Evolutionary conservation across 148 eudicot species (phyloP).

Genomic region (Amaranthus hypochondriacus): DNA sequence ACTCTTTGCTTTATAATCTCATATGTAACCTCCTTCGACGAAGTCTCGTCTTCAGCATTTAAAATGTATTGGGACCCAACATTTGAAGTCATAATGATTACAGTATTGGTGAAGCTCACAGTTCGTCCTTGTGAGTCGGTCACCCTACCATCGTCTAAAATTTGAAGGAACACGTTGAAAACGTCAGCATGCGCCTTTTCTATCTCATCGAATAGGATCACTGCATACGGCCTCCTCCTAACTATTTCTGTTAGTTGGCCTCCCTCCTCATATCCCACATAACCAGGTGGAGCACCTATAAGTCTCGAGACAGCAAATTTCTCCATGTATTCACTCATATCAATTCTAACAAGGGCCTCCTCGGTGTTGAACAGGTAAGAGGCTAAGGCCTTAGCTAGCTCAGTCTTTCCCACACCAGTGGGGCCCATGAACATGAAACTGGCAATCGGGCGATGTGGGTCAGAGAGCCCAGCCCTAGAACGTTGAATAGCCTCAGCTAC

Average conservation of each 20-base stretch:
- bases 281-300: constrained; percentile 89
- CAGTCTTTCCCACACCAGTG: constrained; percentile 94
- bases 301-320: constrained; percentile 80
- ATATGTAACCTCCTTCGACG: constrained; percentile 53
- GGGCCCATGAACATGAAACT: constrained; percentile 99
- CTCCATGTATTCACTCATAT: constrained; percentile 97
- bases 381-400: constrained; percentile 84
- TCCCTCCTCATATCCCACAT: constrained; percentile 91
- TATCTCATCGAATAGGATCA: constrained; percentile 82
- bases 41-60: constrained; percentile 54
- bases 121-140: constrained; percentile 95
- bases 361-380: constrained; percentile 84
- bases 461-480: constrained; percentile 92
- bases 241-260: constrained; percentile 82
- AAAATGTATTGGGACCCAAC: constrained; percentile 95
- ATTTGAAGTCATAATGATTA: constrained; percentile 94
- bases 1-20: constrained; percentile 80
- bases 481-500: constrained; percentile 97
- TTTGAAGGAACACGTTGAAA: constrained; percentile 83
- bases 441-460: constrained; percentile 90
- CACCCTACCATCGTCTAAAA: constrained; percentile 87
- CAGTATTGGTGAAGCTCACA: constrained; percentile 84
- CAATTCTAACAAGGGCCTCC: constrained; percentile 85
- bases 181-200: constrained; percentile 91
- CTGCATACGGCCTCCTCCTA: constrained; percentile 83